These are phyloP conservation scores for Elongisporangium undulatum DNA, from an alignment of 352 stramenopile species.

Conservation along the genomic window DNA sequence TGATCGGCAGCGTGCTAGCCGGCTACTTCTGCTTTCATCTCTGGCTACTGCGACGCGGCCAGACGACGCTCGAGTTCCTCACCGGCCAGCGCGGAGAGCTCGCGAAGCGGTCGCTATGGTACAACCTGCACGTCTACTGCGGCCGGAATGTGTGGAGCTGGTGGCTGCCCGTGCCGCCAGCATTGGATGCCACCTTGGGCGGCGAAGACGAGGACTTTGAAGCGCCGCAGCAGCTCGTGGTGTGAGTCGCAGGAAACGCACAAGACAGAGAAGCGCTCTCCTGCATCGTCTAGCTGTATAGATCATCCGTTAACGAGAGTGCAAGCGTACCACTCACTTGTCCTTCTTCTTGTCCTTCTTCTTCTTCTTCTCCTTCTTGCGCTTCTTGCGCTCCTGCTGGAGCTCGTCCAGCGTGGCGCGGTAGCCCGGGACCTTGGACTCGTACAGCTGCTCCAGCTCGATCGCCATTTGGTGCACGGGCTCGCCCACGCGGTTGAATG, in stretches of 20 bases:
- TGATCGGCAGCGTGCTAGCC: conserved; percentile 46
- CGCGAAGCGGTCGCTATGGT: conserved; percentile 26
- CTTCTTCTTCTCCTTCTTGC: conserved; percentile 89
- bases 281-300: conserved; percentile 3
- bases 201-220: conserved; percentile 13
- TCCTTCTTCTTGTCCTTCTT: conserved; percentile 89
- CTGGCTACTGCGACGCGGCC: conserved; percentile 54
- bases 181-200: conserved; percentile 23
- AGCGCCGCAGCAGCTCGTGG: conserved; percentile 38
- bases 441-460: conserved; percentile 75
- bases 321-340: conserved; percentile 32
- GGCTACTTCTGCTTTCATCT: conserved; percentile 78
- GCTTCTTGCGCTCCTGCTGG: conserved; percentile 79
- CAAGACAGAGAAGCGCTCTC: neutral
- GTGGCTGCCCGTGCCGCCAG: conserved; percentile 48
- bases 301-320: conserved; percentile 1
- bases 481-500: conserved; percentile 78
- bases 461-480: conserved; percentile 82
- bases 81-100: conserved; percentile 45
- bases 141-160: conserved; percentile 46
- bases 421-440: conserved; percentile 61
- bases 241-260: conserved; percentile 10
- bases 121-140: conserved; percentile 69
- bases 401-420: conserved; percentile 72
- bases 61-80: conserved; percentile 80